Conservation (phyloP, 1,284 basidiomycete species). For the Melampsora occidentalis region DNA sequence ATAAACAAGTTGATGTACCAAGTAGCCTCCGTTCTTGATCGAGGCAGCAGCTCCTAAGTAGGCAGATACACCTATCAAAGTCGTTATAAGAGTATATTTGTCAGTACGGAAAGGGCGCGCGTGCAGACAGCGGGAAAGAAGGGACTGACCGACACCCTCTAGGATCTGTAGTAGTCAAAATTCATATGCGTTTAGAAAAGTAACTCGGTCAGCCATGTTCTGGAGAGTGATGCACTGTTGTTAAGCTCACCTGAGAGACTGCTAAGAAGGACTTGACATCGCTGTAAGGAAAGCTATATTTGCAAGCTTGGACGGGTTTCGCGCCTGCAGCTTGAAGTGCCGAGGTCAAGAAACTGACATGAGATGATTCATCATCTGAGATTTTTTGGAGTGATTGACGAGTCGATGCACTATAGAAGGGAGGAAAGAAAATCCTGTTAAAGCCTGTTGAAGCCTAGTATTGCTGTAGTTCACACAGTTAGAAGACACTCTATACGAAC, state of each 20-base stretch:
- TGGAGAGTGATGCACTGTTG: too few relatives aligned
- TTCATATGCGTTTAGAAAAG: too few relatives aligned
- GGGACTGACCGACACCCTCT: slow-evolving; percentile 39
- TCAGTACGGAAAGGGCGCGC: too few relatives aligned
- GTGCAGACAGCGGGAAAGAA: slow-evolving; percentile 37
- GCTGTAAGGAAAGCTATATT: slow-evolving; percentile 59
- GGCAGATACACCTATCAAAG: slow-evolving; percentile 45
- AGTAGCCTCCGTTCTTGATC: slow-evolving; percentile 39
- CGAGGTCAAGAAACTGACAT: slow-evolving; percentile 58
- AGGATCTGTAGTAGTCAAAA: slow-evolving; percentile 46
- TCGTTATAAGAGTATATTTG: background rate
- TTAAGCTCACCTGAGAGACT: slow-evolving; percentile 58
- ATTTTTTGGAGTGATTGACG: slow-evolving; percentile 56
- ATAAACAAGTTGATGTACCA: background rate
- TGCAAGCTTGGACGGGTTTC: slow-evolving; percentile 60
- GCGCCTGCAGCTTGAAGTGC: slow-evolving; percentile 59
- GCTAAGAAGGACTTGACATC: slow-evolving; percentile 61
- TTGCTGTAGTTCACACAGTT: too few relatives aligned
- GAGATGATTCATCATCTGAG: slow-evolving; percentile 62
- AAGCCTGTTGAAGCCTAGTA: too few relatives aligned
- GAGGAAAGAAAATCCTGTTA: background rate
- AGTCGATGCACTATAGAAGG: background rate
- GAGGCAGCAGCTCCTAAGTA: slow-evolving; percentile 50
- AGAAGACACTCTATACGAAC: background rate
- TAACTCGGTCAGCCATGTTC: too few relatives aligned